Evolutionary conservation across 23 red algal genomes (phyloP).

Genomic region (Gracilaria gracilis): DNA sequence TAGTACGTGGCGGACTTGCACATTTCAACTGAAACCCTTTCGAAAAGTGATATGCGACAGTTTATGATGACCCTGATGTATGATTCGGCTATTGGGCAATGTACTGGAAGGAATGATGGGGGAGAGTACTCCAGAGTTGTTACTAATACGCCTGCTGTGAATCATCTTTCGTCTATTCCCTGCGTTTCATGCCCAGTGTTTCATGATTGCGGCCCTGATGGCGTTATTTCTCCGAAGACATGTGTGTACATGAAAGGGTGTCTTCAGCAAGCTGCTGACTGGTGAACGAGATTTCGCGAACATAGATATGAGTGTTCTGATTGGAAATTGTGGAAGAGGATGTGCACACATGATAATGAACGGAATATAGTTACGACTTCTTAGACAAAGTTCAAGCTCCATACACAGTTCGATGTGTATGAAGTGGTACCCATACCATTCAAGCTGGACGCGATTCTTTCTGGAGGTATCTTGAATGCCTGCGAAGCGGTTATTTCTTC

Average conservation of each 20-base stretch:
- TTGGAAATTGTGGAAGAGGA: background rate
- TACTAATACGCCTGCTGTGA: slow-evolving; percentile 40
- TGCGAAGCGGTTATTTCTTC: no score
- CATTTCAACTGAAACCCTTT: slow-evolving; percentile 59
- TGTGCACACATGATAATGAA: background rate
- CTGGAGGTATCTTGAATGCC: no score
- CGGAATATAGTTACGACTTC: no score
- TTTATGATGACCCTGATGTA: slow-evolving; percentile 66
- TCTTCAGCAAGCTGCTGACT: slow-evolving; percentile 39
- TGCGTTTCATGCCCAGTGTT: slow-evolving; percentile 62
- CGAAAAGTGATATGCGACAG: slow-evolving; percentile 45
- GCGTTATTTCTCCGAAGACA: slow-evolving; percentile 64
- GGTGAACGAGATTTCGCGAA: background rate
- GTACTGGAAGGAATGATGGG: slow-evolving; percentile 46
- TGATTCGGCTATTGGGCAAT: slow-evolving; percentile 58
- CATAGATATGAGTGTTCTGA: background rate
- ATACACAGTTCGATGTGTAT: no score
- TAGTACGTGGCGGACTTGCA: slow-evolving; percentile 52
- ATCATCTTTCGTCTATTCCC: slow-evolving; percentile 48
- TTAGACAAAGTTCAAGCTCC: no score
- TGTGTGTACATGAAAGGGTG: slow-evolving; percentile 67
- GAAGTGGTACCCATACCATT: no score
- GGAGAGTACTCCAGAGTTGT: slow-evolving; percentile 44
- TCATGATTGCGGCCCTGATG: slow-evolving; percentile 59
- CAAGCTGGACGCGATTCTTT: no score